Base-by-base conservation (phyloP, 805 yeast genomes). In the Candida ficus region DNA sequence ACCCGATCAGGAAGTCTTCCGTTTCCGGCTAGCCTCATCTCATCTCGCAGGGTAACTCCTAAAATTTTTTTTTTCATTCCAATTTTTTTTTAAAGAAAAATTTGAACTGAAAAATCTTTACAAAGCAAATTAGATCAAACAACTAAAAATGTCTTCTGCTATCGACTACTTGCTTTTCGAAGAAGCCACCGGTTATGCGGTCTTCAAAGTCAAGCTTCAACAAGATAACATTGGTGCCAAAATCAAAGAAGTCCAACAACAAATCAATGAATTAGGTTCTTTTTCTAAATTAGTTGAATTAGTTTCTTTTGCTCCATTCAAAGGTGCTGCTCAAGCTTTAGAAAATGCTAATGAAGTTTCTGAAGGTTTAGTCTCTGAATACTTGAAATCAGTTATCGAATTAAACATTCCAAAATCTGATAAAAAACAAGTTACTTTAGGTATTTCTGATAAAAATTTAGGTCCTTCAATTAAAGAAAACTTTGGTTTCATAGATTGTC, bases 291-390 rank as follows among this genome's bases (percentile, higher is more conserved):
- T 91, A 73, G 81, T 93, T 54, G 95, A 90, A 67, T 76, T 93
- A 42, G 95, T 87, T 21, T 85, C 96, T 13, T 93, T 93, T 68
- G 95, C 96, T 45, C 99, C 99, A 37, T 93, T 93, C 77, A 90
- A 93, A 68, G 97, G 97, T 58, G 99, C 99, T 46, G 98, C 99
- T 39, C 98, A 93, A 68, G 99, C 99, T 46, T 78, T 93, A 59
- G 98, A 91, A 68, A 93, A 93, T 62, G 97, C 98, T 54, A 93
- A 93, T 62, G 98, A 93, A 62, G 84, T 93, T 55, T 86, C 96
- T 51, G 99, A 93, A 70, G 99, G 99, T 60, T 76, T 90, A 55
- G 95, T 91, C 42, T 83, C 90, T 44, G 98, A 93, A 56, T 86
- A 85, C 68, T 77, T 93, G 68, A 88, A 87, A 65, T 78, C 95